These are phyloP conservation scores for Phytophthora sp. DNA, from an alignment of 352 stramenopile genomes.

Conservation along the genomic window DNA sequence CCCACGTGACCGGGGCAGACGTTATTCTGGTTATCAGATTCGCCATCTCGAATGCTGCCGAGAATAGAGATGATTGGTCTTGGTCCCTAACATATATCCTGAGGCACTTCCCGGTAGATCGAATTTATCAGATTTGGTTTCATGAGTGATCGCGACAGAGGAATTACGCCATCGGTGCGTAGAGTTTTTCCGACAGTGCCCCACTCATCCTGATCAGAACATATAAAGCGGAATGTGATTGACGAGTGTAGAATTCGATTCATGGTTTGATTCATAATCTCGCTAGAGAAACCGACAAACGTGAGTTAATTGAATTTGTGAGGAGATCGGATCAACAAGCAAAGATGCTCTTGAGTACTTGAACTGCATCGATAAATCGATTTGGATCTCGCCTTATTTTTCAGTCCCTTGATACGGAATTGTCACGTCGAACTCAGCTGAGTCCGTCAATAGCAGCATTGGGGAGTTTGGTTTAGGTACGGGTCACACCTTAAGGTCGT, in stretches of 20 bases:
- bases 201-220: neutral
- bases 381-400: neutral
- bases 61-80: neutral
- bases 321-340: neutral
- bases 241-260: neutral
- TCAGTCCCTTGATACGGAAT: neutral
- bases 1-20: neutral
- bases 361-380: neutral
- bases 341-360: neutral
- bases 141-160: neutral
- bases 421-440: neutral
- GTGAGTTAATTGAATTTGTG: neutral
- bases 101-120: neutral
- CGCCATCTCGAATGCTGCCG: neutral
- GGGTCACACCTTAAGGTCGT: neutral
- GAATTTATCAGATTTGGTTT: neutral
- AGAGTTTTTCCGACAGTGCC: neutral
- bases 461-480: neutral
- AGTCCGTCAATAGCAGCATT: neutral
- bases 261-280: neutral
- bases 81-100: neutral
- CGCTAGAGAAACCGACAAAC: neutral
- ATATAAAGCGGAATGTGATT: neutral
- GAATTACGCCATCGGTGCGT: neutral
- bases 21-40: neutral